Base-by-base conservation (phyloP, 192 early-diverging fungal genomes). In the Chytriomyces sp. region DNA sequence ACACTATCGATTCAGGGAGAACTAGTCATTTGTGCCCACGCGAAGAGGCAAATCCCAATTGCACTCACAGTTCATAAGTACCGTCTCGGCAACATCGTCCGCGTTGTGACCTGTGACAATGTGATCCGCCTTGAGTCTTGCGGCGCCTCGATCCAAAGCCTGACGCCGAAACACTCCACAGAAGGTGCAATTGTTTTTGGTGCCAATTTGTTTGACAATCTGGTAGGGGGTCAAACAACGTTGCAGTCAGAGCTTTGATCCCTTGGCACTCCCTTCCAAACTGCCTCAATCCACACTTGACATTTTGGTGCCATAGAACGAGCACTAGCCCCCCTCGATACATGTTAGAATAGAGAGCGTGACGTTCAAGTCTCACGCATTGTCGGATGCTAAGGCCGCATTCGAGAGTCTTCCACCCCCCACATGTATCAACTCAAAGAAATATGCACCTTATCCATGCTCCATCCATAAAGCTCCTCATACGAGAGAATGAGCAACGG, bases 31-130 rank as follows among this genome's bases (percentile, higher is more conserved):
- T n/a, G 64, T 28, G 25, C 14, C 14, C 4, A 39, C 19, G 41
- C 12, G 19, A 30, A 26, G 7, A 26, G 19, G 10, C 12, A 57
- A 57, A n/a, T 57, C 17, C 12, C 12, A 57, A 4, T 14, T 25
- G n/a, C 28, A 14, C 0, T 31, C 52, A 94, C 92, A 90, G 78
- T 99, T 99, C 97, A 99, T 99, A 67, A 99, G 79, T 3, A 99
- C 92, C 4, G 97, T 99, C 80, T 99, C 97, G 34, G 97, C 97
- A 56, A 99, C 93, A 77, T 99, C 97, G 78, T 99, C 97, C 10
- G 97, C 97, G 75, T 99, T 99, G 64, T 99, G 97, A 39, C 97
- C 97, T 2, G 97, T 99, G 19, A 99, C 93, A 75, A 99, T 96
- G 72, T 99, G 97, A 77, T 96, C 91, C 33, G 94, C 92, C 32